phyloP scores from a whole-genome alignment of 2,329 filamentous ascomycete species.

The Aureobasidium sp. region DNA sequence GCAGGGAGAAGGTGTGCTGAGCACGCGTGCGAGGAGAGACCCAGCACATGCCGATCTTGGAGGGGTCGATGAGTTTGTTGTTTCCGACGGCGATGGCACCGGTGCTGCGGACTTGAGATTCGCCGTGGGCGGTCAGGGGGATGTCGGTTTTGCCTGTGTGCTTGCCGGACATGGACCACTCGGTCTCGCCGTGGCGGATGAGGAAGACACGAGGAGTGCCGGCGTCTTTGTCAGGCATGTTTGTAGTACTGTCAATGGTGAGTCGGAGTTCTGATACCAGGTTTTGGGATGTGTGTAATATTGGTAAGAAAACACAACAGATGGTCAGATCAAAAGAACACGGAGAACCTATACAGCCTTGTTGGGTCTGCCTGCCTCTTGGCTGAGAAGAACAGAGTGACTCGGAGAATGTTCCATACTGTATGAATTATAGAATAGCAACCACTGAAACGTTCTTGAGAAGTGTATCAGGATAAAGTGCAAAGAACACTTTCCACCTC shows the following conservation, averaged over 20 bases:
- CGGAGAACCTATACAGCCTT: no score
- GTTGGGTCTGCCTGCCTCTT: not conserved
- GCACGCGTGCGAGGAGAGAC: conserved; percentile 81
- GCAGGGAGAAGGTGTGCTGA: conserved; percentile 80
- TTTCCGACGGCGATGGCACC: conserved; percentile 75
- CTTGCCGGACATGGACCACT: conserved; percentile 76
- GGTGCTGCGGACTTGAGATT: conserved; percentile 50
- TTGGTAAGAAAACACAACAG: no score
- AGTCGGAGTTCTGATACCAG: not conserved
- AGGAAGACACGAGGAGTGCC: conserved; percentile 43
- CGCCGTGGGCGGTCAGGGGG: conserved; percentile 69
- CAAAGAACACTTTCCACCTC: not conserved
- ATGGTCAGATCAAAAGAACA: no score
- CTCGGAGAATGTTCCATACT: not conserved
- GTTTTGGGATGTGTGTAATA: not conserved
- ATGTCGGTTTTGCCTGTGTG: conserved; percentile 83
- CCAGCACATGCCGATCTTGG: conserved; percentile 60
- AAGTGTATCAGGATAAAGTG: not conserved
- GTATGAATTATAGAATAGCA: not conserved
- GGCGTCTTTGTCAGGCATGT: conserved; percentile 30
- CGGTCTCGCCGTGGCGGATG: conserved; percentile 81
- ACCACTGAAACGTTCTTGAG: not conserved
- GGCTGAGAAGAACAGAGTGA: not conserved
- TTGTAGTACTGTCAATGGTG: not conserved
- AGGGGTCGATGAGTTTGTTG: conserved; percentile 76